phyloP scores from a whole-genome alignment of 495 filamentous ascomycete species.

The Neurospora sp. region DNA sequence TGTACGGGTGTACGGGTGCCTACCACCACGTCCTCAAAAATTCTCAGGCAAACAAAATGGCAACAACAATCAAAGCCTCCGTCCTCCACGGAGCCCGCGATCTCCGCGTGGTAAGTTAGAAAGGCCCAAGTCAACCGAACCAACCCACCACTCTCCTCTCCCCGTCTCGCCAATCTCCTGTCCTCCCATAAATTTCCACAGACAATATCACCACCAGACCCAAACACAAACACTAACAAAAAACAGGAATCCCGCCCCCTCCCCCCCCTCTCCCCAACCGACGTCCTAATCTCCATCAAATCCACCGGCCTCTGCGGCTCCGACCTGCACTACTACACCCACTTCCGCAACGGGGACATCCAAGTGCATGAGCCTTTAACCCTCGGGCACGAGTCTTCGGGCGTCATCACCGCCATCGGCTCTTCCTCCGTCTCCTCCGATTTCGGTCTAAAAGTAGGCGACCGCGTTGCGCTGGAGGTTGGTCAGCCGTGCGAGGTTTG shows the following conservation, averaged over 20 bases:
- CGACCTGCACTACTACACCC: slow-evolving; percentile 59
- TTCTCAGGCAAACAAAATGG: slow-evolving; percentile 5
- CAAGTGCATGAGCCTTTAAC: slow-evolving; percentile 52
- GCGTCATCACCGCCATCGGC: slow-evolving; percentile 46
- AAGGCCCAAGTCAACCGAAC: too few relatives aligned
- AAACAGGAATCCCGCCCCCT: slow-evolving; percentile 39
- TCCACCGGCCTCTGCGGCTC: slow-evolving; percentile 59
- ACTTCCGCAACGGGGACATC: slow-evolving; percentile 60
- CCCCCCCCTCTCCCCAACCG: slow-evolving; percentile 30
- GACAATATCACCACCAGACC: neutral
- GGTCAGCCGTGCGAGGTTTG: slow-evolving; percentile 70
- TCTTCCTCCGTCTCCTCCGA: slow-evolving; percentile 21
- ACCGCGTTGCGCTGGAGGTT: slow-evolving; percentile 75
- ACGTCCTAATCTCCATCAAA: slow-evolving; percentile 49
- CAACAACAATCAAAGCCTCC: slow-evolving; percentile 42
- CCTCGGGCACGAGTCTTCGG: slow-evolving; percentile 53
- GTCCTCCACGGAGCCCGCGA: slow-evolving; percentile 62
- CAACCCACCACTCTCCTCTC: neutral
- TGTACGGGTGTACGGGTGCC: too few relatives aligned
- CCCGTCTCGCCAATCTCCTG: neutral
- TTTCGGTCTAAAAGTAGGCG: slow-evolving; percentile 40
- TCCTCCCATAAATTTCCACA: neutral
- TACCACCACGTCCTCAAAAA: too few relatives aligned
- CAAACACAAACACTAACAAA: neutral
- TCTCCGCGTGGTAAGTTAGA: slow-evolving; percentile 47